A percentile compares a stretch with the other conserved stretches of the same genome.
Evolutionary conservation across 2,329 filamentous ascomycete species (phyloP).

Genomic region (Alternaria ethzedia): DNA sequence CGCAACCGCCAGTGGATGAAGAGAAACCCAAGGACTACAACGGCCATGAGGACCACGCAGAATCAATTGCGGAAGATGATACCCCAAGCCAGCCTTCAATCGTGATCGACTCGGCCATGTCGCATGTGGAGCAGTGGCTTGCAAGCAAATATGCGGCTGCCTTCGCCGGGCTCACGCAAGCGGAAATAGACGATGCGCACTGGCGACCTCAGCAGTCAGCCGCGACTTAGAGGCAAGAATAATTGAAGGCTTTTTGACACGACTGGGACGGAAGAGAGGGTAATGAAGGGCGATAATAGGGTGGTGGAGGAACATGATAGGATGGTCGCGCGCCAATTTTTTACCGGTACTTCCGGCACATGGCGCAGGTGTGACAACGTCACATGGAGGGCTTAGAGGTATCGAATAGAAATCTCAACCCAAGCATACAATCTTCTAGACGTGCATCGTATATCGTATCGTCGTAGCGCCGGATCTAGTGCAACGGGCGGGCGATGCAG

Average conservation of each 20-base stretch:
- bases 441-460: background rate
- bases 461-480: background rate
- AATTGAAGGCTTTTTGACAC: accelerated
- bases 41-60: background rate
- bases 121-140: background rate
- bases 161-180: background rate
- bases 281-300: background rate
- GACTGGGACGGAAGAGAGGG: background rate
- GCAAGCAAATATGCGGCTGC: background rate
- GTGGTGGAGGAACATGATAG: background rate
- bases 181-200: background rate
- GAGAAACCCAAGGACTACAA: background rate
- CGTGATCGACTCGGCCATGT: background rate
- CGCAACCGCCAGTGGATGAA: background rate
- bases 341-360: background rate
- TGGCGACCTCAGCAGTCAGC: background rate
- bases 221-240: background rate
- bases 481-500: background rate
- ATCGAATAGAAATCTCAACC: background rate
- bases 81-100: background rate
- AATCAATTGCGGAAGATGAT: background rate
- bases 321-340: background rate
- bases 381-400: background rate
- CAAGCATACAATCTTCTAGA: background rate
- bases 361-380: background rate